Evolutionary conservation across 805 yeast genomes (phyloP).

Genomic region (Spencermartinsiella europaea): DNA sequence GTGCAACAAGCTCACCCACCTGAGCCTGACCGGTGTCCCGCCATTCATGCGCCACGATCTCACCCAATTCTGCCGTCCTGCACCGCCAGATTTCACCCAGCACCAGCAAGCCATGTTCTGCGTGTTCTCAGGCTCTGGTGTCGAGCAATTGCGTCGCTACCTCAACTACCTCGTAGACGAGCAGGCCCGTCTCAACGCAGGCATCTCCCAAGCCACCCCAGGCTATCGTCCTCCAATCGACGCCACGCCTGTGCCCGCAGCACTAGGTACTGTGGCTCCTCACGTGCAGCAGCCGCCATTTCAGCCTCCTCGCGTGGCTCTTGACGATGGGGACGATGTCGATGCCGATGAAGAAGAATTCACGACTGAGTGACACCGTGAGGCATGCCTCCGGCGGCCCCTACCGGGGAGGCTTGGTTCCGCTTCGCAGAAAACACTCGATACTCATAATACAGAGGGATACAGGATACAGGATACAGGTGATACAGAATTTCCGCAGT

Average conservation of each 20-base stretch:
- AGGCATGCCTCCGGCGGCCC: too few relatives aligned
- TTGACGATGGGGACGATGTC: background rate
- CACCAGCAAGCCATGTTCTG: constrained; percentile 83
- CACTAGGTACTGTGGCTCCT: background rate
- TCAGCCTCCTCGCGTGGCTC: constrained; percentile 1
- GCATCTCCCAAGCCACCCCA: background rate
- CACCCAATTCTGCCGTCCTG: constrained; percentile 80
- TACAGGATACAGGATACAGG: too few relatives aligned
- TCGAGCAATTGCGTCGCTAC: constrained; percentile 65
- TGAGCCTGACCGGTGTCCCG: constrained; percentile 85
- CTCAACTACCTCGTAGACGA: constrained; percentile 36
- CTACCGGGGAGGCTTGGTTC: too few relatives aligned
- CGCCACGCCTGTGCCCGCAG: background rate
- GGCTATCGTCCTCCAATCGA: background rate
- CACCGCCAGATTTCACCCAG: constrained; percentile 87
- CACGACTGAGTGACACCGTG: constrained; percentile 1
- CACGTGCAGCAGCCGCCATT: background rate
- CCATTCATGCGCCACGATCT: constrained; percentile 86
- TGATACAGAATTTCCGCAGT: too few relatives aligned
- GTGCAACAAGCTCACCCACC: constrained; percentile 83
- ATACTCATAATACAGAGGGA: too few relatives aligned
- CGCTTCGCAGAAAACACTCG: too few relatives aligned
- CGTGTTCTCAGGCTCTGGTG: constrained; percentile 91
- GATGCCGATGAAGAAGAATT: constrained; percentile 2
- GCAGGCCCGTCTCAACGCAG: constrained; percentile 1